These are phyloP conservation scores for Cladorrhinum sp. DNA, from an alignment of 2,329 filamentous ascomycete species.

Conservation along the genomic window DNA sequence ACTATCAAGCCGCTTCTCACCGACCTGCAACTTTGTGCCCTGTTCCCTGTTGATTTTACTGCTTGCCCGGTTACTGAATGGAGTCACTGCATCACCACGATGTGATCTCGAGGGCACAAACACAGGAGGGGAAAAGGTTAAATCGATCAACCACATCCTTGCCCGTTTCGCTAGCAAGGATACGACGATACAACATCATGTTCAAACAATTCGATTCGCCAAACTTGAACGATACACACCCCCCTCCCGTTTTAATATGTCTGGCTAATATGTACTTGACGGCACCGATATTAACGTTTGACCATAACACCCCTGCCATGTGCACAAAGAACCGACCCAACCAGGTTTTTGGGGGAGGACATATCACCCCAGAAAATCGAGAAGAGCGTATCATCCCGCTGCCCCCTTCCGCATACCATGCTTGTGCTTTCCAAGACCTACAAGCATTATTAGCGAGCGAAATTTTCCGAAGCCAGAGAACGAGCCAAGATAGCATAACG, in stretches of 20 bases:
- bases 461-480: conserved; percentile 20
- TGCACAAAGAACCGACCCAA: conserved; percentile 11
- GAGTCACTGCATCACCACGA: not conserved
- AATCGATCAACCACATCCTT: not conserved
- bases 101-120: not conserved
- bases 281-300: conserved; percentile 21
- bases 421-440: conserved; percentile 10
- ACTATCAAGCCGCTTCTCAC: not conserved
- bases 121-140: not conserved
- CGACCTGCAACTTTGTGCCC: not conserved
- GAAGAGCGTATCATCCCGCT: conserved; percentile 22
- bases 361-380: conserved; percentile 3
- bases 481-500: not conserved
- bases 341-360: conserved; percentile 27
- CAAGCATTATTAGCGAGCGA: conserved; percentile 16
- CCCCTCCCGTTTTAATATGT: conserved; percentile 20
- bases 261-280: conserved; percentile 23
- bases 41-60: conserved; percentile 15
- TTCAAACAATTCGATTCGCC: not conserved
- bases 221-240: not conserved
- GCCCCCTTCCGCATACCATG: conserved; percentile 13
- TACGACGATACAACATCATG: conserved; percentile 12
- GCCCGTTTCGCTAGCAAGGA: conserved; percentile 6
- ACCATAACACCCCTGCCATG: conserved; percentile 4
- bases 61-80: conserved; percentile 17